Conservation (phyloP, 805 yeast genomes). For the Barnettozyma siamensis region DNA sequence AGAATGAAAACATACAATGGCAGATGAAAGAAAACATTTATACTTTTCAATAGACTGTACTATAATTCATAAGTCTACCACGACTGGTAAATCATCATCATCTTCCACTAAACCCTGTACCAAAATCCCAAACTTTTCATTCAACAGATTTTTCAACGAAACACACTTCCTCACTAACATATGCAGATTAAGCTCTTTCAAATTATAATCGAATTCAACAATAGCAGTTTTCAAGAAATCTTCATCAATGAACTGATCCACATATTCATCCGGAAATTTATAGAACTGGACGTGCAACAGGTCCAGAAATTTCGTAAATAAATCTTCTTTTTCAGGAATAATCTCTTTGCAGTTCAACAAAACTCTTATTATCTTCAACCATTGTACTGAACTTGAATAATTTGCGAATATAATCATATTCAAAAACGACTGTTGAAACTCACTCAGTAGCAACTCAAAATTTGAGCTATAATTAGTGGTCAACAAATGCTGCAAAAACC, state of each 20-base stretch:
- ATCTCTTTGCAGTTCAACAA: slow-evolving; percentile 31
- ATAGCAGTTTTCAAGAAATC: slow-evolving; percentile 17
- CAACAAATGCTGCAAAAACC: slow-evolving; percentile 42
- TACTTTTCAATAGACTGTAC: slow-evolving; percentile 1
- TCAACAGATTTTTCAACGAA: slow-evolving; percentile 13
- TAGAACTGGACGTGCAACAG: slow-evolving; percentile 33
- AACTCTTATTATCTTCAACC: slow-evolving; percentile 49
- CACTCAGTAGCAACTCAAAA: slow-evolving; percentile 37
- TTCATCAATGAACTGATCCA: slow-evolving; percentile 28
- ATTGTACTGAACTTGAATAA: slow-evolving; percentile 57
- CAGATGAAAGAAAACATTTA: slow-evolving; percentile 21
- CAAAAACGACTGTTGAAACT: slow-evolving; percentile 47
- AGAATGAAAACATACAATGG: slow-evolving; percentile 7
- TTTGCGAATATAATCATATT: slow-evolving; percentile 51
- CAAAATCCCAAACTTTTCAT: slow-evolving; percentile 13
- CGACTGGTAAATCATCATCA: slow-evolving; percentile 23
- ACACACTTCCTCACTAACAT: slow-evolving; percentile 13
- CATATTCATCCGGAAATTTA: slow-evolving; percentile 38
- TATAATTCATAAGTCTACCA: slow-evolving; percentile 12
- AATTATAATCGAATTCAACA: slow-evolving; percentile 22
- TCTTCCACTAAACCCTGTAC: slow-evolving; percentile 17
- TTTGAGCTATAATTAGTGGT: slow-evolving; percentile 26
- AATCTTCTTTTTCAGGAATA: slow-evolving; percentile 18
- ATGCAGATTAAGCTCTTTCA: slow-evolving; percentile 19
- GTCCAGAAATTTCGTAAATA: slow-evolving; percentile 30